phyloP scores from a whole-genome alignment of 2,329 filamentous ascomycete genomes.

The Phialophora tarda region DNA sequence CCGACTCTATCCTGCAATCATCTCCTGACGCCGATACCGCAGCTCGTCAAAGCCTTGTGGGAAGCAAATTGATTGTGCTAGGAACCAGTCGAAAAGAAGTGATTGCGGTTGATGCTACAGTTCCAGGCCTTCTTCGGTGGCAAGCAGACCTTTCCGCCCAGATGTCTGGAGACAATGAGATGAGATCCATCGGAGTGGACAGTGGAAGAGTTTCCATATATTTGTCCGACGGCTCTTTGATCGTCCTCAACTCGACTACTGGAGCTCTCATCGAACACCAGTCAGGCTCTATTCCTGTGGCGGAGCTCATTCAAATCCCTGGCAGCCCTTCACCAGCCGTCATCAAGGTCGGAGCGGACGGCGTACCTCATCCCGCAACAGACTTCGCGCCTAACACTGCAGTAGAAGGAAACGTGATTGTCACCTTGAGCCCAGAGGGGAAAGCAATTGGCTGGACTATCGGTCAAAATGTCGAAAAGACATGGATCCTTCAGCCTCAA shows the following conservation, averaged over 20 bases:
- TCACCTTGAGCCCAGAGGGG: conserved; percentile 51
- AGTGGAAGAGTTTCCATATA: conserved; percentile 65
- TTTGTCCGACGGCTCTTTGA: conserved; percentile 65
- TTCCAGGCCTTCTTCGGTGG: conserved; percentile 77
- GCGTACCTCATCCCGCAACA: conserved; percentile 42
- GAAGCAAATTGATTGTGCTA: conserved; percentile 82
- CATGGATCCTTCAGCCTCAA: conserved; percentile 76
- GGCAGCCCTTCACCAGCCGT: conserved; percentile 37
- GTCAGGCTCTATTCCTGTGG: conserved; percentile 30
- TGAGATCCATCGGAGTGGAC: conserved; percentile 70
- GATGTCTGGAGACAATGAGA: conserved; percentile 61
- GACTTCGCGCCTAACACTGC: conserved; percentile 40
- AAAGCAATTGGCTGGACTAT: conserved; percentile 51
- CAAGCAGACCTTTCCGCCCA: conserved; percentile 65
- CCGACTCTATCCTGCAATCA: conserved; percentile 63
- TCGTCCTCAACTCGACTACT: conserved; percentile 55
- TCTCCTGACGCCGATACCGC: conserved; percentile 25
- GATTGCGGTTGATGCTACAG: conserved; percentile 78
- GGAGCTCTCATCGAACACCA: conserved; percentile 48
- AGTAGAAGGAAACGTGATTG: conserved; percentile 46
- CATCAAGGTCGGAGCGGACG: conserved; percentile 47
- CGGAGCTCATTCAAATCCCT: conserved; percentile 33
- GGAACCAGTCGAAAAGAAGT: conserved; percentile 80
- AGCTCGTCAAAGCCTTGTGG: conserved; percentile 76
- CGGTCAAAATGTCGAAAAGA: conserved; percentile 50